Conservation (phyloP, 371 early-diverging fungal species). For the Mortierella sp. region DNA sequence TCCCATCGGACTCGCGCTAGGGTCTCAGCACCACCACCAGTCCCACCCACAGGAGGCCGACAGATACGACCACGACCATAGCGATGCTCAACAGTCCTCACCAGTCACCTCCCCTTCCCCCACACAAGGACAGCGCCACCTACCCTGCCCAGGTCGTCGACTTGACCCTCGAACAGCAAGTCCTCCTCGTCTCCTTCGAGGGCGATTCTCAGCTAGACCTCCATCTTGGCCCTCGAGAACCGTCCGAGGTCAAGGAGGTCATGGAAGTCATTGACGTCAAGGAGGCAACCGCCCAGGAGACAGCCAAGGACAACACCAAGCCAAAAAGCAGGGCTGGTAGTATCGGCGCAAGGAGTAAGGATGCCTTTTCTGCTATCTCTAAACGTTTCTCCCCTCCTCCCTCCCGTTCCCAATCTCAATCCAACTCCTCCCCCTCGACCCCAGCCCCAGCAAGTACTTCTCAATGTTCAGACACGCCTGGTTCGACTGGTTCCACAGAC, state of each 20-base stretch:
- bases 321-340: conserved; percentile 3
- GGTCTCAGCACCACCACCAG: neutral
- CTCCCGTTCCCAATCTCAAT: conserved; percentile 1
- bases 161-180: conserved; percentile 7
- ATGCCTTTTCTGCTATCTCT: neutral
- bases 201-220: neutral
- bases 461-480: neutral
- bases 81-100: conserved; percentile 3
- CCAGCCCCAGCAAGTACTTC: neutral
- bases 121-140: neutral
- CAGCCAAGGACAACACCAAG: neutral
- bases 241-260: neutral
- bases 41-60: neutral
- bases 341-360: neutral
- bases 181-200: conserved; percentile 9
- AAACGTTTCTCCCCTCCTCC: conserved; percentile 5
- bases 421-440: neutral
- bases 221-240: neutral
- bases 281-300: neutral
- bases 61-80: neutral
- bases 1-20: conserved; percentile 9
- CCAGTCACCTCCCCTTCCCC: neutral
- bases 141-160: neutral
- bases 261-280: neutral
- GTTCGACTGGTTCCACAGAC: neutral